phyloP scores from a whole-genome alignment of 179 eudicot species.

The Beta corolliflora region DNA sequence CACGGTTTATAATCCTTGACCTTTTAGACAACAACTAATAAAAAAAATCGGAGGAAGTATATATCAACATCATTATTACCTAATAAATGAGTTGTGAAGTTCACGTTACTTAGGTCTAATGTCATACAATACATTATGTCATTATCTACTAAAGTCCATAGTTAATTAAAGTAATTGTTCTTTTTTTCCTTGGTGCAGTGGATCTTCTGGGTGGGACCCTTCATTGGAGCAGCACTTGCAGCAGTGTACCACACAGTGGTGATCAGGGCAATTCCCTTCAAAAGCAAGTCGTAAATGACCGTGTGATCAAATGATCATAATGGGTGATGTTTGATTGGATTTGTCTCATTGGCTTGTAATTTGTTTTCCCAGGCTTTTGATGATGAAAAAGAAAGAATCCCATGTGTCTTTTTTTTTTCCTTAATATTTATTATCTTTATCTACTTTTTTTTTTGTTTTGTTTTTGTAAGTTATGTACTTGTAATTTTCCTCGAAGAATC shows the following conservation, averaged over 20 bases:
- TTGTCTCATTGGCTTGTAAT: background rate
- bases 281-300: constrained; percentile 43
- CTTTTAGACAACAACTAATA: no score
- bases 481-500: constrained; percentile 17
- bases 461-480: constrained; percentile 16
- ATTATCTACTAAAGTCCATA: background rate
- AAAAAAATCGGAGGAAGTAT: no score
- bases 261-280: constrained; percentile 90
- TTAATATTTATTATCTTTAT: background rate
- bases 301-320: background rate
- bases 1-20: no score
- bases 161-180: no score
- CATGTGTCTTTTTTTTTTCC: constrained; percentile 13
- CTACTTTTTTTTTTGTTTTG: background rate
- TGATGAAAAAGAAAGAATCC: constrained; percentile 9
- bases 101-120: background rate
- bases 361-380: constrained; percentile 20
- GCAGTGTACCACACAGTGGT: constrained; percentile 76
- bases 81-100: background rate
- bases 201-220: constrained; percentile 96
- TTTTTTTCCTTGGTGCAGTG: constrained; percentile 50
- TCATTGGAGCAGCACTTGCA: constrained; percentile 87
- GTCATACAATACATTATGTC: background rate
- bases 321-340: constrained; percentile 1
- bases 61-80: no score